Evolutionary conservation across 129 eudicot genomes (phyloP).

Genomic region (Mikania micrantha): DNA sequence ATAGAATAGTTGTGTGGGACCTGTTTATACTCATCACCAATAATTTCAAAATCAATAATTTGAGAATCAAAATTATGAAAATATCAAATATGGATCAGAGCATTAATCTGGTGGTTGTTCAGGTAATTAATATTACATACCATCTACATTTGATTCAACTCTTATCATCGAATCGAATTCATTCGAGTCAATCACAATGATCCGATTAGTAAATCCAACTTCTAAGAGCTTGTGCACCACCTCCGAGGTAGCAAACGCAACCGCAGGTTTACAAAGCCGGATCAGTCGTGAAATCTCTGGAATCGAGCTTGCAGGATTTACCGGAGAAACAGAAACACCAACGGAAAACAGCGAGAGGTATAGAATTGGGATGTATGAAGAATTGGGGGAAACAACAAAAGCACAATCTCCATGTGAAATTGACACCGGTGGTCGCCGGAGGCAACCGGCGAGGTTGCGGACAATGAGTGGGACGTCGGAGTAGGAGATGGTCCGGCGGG

Average conservation of each 20-base stretch:
- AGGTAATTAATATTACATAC: no score
- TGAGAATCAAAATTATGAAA: no score
- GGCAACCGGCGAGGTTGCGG: conserved; percentile 26
- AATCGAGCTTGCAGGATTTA: conserved; percentile 42
- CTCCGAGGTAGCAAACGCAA: conserved; percentile 42
- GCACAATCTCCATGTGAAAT: conserved; percentile 35
- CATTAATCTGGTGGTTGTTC: no score
- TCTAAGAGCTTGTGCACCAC: conserved; percentile 16
- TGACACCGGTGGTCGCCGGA: conserved; percentile 14
- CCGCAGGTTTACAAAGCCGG: conserved; percentile 30
- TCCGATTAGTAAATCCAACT: conserved; percentile 9
- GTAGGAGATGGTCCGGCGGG: conserved; percentile 29
- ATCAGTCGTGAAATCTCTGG: conserved; percentile 38
- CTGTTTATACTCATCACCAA: no score
- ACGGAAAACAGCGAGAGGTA: conserved; percentile 39
- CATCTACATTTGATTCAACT: not conserved
- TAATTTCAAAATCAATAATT: no score
- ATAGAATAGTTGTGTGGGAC: no score
- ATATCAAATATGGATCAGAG: no score
- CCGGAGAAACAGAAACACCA: conserved; percentile 49
- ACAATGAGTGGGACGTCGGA: conserved; percentile 22
- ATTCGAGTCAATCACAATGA: conserved; percentile 32
- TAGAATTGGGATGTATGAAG: conserved; percentile 33
- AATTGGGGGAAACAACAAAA: conserved; percentile 41
- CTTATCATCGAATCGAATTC: conserved; percentile 37